Evolutionary conservation across 768 basidiomycete genomes (phyloP), one percentile per base, ranked within the genome.

Genomic region (Galerina marginata): DNA sequence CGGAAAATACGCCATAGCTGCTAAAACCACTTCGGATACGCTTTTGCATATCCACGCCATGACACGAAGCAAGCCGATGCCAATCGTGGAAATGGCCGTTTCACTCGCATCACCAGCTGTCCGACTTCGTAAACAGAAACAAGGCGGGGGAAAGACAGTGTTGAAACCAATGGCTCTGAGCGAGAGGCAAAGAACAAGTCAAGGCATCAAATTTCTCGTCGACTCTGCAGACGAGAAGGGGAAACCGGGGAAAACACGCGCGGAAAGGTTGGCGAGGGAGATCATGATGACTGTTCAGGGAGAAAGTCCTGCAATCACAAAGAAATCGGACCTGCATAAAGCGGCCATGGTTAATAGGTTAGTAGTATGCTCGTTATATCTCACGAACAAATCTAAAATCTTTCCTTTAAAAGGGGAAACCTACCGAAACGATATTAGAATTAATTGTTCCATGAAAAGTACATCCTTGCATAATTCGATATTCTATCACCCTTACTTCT

Each of bases 211-310:
- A 61, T 92, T 90, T 83, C 87, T 97, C 14, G 64, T 93, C 46
- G 76, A 86, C 5, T 87, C 85, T 11, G 83, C 85, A 61, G 78
- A 88, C 51, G 77, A 74, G 56, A 81, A 88, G 59, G 78, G 75
- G 60, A 81, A 87, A 56, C 71, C 81, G 0, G 90, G 89, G 23
- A 81, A 81, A 51, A 83, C 77, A 0, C 62, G 90, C 6, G 86
- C 87, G 63, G 86, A 90, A 67, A 78, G 94, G 60, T 72, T 96
- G 61, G 94, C 94, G 33, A 80, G 86, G 69, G 93, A 96, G 76
- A 76, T 95, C 36, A 79, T 97, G 45, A 81, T 79, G 0, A 83
- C 93, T 16, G 64, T 93, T n/a, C 78, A 89, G 65, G 86, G 86
- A 15, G 81, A 83, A 4, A 85, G 85, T 45, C 75, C 77, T 1